Evolutionary conservation across 2,329 filamentous ascomycete genomes (phyloP), one percentile per base, ranked within the genome.

Genomic region (Pestalotiopsis fici): DNA sequence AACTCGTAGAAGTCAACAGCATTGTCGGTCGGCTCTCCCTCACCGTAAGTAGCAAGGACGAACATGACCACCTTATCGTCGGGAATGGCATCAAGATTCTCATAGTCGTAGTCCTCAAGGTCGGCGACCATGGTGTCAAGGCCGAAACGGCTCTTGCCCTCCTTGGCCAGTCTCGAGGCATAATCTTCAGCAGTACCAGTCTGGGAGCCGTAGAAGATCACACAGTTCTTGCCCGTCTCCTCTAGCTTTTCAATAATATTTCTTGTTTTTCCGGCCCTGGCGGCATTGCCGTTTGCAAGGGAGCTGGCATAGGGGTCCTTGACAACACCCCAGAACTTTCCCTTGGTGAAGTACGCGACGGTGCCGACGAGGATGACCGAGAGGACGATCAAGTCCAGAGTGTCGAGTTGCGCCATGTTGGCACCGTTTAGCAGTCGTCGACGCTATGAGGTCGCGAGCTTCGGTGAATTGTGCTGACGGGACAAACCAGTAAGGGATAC

Each of bases 1-100:
- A 98, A 98, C 79, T 99, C 96, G 84, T 97, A 98, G 84, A 99
- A 99, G 74, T 99, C 96, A 70, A 98, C 96, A 6, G 97, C 96
- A 78, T 99, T 99, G 77, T 99, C 96, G 37, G 97, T 99, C 57
- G 96, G 96, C 82, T 99, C 97, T 70, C 96, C 96, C 85, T 99
- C 96, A 72, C 96, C 96, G 76, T 99, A 99, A 43, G 97, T 99
- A 64, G 96, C 96, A 70, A 99, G 87, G 68, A 99, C 92, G 78
- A 99, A 99, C 84, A 99, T 92, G 74, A 91, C 93, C 64, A 99
- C 82, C 83, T 98, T 97, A 81, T 98, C 95, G 71, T 90, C 89
- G 57, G 95, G 93, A 74, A 98, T 57, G 66, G 90, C 85, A 80
- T 99, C 95, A 70, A 99, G 87, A 76, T 95, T 98, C 65, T 98